Evolutionary conservation across 257 asterid species (phyloP), one percentile per base, ranked within the genome.

Genomic region (Solanum etuberosum): DNA sequence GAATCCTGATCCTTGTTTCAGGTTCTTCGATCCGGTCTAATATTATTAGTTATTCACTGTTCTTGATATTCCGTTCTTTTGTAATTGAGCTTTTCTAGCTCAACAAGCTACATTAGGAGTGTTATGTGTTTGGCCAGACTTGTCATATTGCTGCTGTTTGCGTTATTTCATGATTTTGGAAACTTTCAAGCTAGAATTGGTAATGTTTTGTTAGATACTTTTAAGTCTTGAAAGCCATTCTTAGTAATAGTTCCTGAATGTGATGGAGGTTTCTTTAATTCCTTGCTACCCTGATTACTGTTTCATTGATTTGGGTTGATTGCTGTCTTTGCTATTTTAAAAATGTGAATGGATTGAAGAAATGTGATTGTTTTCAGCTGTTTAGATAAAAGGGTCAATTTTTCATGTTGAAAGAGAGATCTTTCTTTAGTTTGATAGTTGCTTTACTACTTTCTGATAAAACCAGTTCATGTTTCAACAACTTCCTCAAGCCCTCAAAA

Each of bases 11-110:
- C 84, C 83, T 83, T 21, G 87, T 87, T 86, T 93, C 98, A 92
- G 98, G 94, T 95, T 92, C 87, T 93, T 90, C 90, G 29, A 90
- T 86, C 90, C 88, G 27, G 67, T 86, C 63, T 15, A 40, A 9
- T 40, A 86, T 70, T 72, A 48, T 91, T 86, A 84, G 83, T 84
- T 90, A 84, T 90, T 90, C 84, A 34, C 63, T 63, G 81, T 87
- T 77, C 89, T 83, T 63, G 85, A 80, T 86, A 86, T n/a, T 85
- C 74, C 83, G 74, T 90, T 87, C 76, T 73, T 90, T 90, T 88
- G 81, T 88, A 90, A 87, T 83, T 86, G 92, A 93, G 97, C 96
- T 82, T 15, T 85, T 76, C 54, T 61, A 73, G 94, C 92, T 91
- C 90, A 86, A 85, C 90, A 88, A 48, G 84, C 86, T 89, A 48